Evolutionary conservation across 2,329 filamentous ascomycete species (phyloP).

Genomic region (Epichloe gansuensis): DNA sequence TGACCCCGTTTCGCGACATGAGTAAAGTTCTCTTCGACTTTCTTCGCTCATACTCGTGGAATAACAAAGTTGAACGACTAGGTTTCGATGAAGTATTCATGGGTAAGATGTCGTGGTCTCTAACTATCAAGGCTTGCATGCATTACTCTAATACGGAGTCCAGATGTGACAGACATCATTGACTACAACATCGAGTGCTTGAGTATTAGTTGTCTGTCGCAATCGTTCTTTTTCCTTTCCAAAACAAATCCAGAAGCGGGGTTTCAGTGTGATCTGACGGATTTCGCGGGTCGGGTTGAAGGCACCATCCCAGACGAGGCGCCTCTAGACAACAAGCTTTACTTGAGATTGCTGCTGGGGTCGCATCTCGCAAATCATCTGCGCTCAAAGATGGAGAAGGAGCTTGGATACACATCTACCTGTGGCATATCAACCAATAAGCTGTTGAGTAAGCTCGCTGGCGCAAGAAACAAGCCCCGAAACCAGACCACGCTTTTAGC

Average conservation of each 20-base stretch:
- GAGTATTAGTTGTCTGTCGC: constrained; percentile 48
- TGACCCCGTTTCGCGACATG: constrained; percentile 72
- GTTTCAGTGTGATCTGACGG: constrained; percentile 64
- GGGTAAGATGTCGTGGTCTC: constrained; percentile 19
- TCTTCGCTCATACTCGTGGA: constrained; percentile 66
- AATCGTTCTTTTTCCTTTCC: constrained; percentile 73
- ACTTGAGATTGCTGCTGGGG: constrained; percentile 57
- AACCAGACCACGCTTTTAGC: constrained; percentile 76
- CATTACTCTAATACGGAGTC: neutral
- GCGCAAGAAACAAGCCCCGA: constrained; percentile 73
- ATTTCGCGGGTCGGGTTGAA: constrained; percentile 49
- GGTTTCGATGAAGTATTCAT: constrained; percentile 77
- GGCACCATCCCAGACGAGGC: constrained; percentile 12
- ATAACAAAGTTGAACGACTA: constrained; percentile 61
- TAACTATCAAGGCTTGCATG: neutral
- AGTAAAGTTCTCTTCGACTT: constrained; percentile 72
- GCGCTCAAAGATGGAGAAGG: constrained; percentile 57
- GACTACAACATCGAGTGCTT: constrained; percentile 66
- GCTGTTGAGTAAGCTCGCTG: constrained; percentile 71
- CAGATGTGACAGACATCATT: constrained; percentile 79
- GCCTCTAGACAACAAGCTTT: constrained; percentile 26
- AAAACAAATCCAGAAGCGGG: constrained; percentile 63
- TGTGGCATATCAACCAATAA: constrained; percentile 85
- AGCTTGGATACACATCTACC: constrained; percentile 76
- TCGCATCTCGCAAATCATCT: constrained; percentile 72